phyloP scores from a whole-genome alignment of 495 filamentous ascomycete species.

The Hypoxylon fuscum region DNA sequence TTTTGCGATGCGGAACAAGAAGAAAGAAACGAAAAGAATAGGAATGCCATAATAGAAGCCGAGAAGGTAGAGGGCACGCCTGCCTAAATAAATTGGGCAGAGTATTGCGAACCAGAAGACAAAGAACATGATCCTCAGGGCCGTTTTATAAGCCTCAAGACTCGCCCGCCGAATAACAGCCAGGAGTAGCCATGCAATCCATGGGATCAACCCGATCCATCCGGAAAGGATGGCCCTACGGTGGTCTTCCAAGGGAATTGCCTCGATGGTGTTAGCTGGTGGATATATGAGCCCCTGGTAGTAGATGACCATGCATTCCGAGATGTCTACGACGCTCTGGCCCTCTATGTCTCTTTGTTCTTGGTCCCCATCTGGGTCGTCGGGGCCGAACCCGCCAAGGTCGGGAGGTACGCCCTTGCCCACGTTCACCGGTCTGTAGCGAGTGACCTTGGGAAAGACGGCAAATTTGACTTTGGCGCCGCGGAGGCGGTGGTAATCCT shows the following conservation, averaged over 20 bases:
- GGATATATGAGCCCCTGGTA: slow-evolving; percentile 45
- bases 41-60: too few relatives aligned
- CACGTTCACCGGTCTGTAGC: slow-evolving; percentile 41
- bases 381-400: neutral
- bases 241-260: slow-evolving; percentile 27
- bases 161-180: too few relatives aligned
- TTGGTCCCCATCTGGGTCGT: neutral
- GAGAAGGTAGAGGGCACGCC: too few relatives aligned
- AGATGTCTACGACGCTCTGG: slow-evolving; percentile 40
- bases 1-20: too few relatives aligned
- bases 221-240: neutral
- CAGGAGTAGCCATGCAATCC: too few relatives aligned
- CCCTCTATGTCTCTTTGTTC: slow-evolving; percentile 21
- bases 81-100: too few relatives aligned
- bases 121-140: too few relatives aligned
- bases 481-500: slow-evolving; percentile 40
- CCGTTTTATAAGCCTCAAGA: too few relatives aligned
- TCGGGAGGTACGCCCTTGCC: slow-evolving; percentile 8
- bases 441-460: slow-evolving; percentile 50
- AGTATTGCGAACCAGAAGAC: too few relatives aligned
- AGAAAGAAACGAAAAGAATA: too few relatives aligned
- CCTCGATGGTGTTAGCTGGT: neutral
- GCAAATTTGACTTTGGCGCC: slow-evolving; percentile 53
- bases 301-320: slow-evolving; percentile 46
- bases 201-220: neutral